These are phyloP conservation scores for Aureobasidium namibiae DNA, from an alignment of 2,329 filamentous ascomycete species.

Conservation along the genomic window DNA sequence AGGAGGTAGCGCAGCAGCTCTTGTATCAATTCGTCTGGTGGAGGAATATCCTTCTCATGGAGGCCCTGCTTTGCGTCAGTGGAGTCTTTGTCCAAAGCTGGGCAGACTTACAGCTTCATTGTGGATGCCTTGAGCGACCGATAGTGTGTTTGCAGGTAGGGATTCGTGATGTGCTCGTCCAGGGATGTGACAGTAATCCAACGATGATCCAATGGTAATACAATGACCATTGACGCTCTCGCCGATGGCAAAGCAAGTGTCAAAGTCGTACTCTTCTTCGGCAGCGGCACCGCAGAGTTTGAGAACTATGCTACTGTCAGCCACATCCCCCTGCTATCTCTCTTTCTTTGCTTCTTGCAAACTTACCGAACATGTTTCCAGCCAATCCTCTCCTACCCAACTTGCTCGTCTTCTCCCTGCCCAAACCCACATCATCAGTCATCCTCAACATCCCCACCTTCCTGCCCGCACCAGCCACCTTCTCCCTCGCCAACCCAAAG, in stretches of 20 bases:
- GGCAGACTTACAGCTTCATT: conserved; percentile 37
- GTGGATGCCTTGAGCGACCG: conserved; percentile 43
- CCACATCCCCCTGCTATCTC: background rate
- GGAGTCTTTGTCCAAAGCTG: background rate
- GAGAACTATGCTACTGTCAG: conserved; percentile 27
- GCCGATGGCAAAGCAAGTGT: conserved; percentile 37
- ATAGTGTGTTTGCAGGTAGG: conserved; percentile 26
- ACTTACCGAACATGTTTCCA: conserved; percentile 38
- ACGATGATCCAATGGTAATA: conserved; percentile 42
- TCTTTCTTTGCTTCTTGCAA: background rate
- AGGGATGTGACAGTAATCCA: conserved; percentile 47
- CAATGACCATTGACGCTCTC: conserved; percentile 36
- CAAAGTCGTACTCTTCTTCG: conserved; percentile 36
- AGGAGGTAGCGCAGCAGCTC: conserved; percentile 42
- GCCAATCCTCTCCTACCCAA: conserved; percentile 43
- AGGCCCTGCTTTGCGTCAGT: conserved; percentile 28
- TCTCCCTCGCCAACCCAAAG: conserved; percentile 41
- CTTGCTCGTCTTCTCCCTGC: conserved; percentile 40
- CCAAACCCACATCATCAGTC: conserved; percentile 42
- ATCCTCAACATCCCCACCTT: conserved; percentile 41
- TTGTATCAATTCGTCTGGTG: conserved; percentile 39
- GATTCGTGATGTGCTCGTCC: conserved; percentile 42
- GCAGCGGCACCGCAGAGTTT: conserved; percentile 41
- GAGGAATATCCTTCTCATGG: conserved; percentile 39
- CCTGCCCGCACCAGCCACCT: conserved; percentile 36